Evolutionary conservation across 2,329 filamentous ascomycete species (phyloP).

Genomic region (Neurospora sp.): DNA sequence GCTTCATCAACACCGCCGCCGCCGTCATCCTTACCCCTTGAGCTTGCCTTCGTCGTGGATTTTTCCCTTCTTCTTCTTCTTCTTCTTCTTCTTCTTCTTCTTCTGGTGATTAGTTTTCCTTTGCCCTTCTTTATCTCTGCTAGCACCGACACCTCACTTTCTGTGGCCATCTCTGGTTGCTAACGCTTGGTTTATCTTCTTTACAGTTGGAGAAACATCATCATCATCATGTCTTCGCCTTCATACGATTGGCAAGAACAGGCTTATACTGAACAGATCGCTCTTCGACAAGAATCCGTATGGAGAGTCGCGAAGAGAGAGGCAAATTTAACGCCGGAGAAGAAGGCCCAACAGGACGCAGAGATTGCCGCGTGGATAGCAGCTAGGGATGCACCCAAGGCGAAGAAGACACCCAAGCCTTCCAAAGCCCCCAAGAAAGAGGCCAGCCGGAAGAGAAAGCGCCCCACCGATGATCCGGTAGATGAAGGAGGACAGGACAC

Average conservation of each 20-base stretch:
- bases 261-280: no score
- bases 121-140: background rate
- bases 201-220: background rate
- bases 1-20: background rate
- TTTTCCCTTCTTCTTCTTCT: background rate
- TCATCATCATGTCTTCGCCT: background rate
- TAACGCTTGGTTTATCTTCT: background rate
- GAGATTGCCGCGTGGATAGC: background rate
- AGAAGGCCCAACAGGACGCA: no score
- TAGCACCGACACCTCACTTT: background rate
- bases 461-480: background rate
- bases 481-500: background rate
- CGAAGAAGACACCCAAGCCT: background rate
- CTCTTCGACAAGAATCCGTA: no score
- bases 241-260: background rate
- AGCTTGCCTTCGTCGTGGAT: background rate
- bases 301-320: no score
- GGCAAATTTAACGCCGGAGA: no score
- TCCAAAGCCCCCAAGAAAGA: background rate
- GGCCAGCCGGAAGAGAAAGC: background rate
- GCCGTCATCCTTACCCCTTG: background rate
- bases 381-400: background rate
- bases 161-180: background rate
- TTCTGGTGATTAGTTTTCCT: background rate
- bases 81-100: background rate